Evolutionary conservation across 2,329 filamentous ascomycete species (phyloP), one percentile per base, ranked within the genome.

Genomic region (Diaporthe sp.): DNA sequence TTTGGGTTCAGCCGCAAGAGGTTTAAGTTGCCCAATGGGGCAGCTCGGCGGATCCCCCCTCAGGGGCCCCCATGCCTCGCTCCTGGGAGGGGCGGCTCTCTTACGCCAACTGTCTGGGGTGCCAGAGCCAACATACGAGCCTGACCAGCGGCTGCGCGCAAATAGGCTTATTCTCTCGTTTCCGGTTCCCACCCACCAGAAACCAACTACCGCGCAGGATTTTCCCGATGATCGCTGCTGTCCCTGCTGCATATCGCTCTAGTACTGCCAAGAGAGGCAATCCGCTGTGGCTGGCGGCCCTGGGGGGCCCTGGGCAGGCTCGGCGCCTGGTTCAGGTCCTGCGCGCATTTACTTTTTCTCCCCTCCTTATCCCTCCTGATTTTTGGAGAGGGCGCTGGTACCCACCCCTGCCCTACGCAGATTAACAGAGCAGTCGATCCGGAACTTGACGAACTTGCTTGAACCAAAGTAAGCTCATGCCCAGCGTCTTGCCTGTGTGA

Each of bases 1-100:
- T 73, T 73, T 73, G 58, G 70, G 58, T 55, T 73, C n/a, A 73
- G 70, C 70, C 70, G 70, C 70, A 65, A 65, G 44, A 9, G 13
- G 46, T 42, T 55, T 62, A 61, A 65, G 70, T 73, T 51, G 58
- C 70, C 58, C 58, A 65, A 73, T 73, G 57, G 70, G 70, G 70
- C 34, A 73, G 59, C 46, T 73, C 70, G 39, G 55, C 57, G 70
- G 58, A 62, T 44, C 7, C 17, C 22, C 46, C 46, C 31, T 55
- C 70, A 73, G 58, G 70, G 70, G 34, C 22, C 37, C 59, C 70
- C 70, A 31, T 73, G 58, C 34, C 70, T 65, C 51, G 37, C 58
- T 73, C 46, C 44, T 55, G 28, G 34, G 34, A 51, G 59, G 70
- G 34, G 58, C 46, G 34, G 8, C 25, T 55, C 58, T 73, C 70